These are phyloP conservation scores for Paramecium bursaria DNA, from an alignment of 73 alveolate species.

Conservation along the genomic window DNA sequence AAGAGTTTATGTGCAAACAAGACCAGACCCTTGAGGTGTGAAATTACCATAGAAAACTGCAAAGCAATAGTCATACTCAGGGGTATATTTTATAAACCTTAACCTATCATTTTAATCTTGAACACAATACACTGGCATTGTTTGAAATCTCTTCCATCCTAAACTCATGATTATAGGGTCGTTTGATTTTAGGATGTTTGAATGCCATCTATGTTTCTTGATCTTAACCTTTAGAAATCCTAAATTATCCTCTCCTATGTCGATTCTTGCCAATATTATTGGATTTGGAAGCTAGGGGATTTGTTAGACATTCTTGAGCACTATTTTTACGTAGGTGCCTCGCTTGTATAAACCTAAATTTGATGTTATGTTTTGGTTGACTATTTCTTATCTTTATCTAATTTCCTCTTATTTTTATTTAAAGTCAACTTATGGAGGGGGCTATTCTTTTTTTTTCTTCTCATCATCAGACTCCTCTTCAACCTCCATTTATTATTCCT, in stretches of 20 bases:
- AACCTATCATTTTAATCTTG: slow-evolving; percentile 87
- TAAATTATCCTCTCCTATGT: slow-evolving; percentile 72
- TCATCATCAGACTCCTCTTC: slow-evolving; percentile 53
- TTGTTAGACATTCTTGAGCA: slow-evolving; percentile 75
- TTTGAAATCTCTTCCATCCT: slow-evolving; percentile 99
- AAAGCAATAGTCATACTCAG: slow-evolving; percentile 96
- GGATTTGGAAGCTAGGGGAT: slow-evolving; percentile 43
- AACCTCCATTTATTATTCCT: slow-evolving; percentile 67
- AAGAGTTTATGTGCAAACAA: slow-evolving; percentile 64
- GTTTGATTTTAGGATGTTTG: slow-evolving; percentile 95
- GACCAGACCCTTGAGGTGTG: slow-evolving; percentile 71
- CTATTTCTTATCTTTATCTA: slow-evolving; percentile 30
- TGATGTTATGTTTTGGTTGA: slow-evolving; percentile 35
- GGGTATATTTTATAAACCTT: slow-evolving; percentile 98
- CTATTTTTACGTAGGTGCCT: slow-evolving; percentile 95
- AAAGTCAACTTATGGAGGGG: slow-evolving; percentile 52
- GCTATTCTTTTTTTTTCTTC: slow-evolving; percentile 40
- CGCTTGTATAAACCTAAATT: slow-evolving; percentile 74
- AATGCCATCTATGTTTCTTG: slow-evolving; percentile 98
- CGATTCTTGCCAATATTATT: slow-evolving; percentile 74
- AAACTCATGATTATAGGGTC: slow-evolving; percentile 97
- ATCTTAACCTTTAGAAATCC: slow-evolving; percentile 90
- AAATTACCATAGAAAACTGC: slow-evolving; percentile 94
- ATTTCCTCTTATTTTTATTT: slow-evolving; percentile 68
- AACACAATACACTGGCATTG: slow-evolving; percentile 91